Evolutionary conservation across 2,329 filamentous ascomycete species (phyloP), one percentile per base, ranked within the genome.

Genomic region (Aspergillus intermedius): DNA sequence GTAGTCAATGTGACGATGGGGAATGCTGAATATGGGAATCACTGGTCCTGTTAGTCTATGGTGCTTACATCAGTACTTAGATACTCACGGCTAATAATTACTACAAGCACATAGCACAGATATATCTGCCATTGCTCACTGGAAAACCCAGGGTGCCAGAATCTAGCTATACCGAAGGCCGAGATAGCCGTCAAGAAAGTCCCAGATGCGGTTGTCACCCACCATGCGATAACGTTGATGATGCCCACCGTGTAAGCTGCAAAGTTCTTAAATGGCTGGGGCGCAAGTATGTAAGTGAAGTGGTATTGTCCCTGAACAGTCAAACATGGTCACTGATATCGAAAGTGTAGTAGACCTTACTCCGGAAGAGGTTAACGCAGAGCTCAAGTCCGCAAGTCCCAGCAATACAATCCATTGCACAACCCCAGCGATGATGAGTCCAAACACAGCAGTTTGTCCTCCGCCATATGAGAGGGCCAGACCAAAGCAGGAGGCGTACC

Each of bases 251-350:
- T 42, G 34, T 58, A 63, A 9, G 61, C 60, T 8, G 55, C 54
- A 40, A 63, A 62, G 8, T 50, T 55, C 41, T 54, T 60, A 15
- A 48, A 46, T 8, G 43, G 39, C 7, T 49, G 46, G 1, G 60
- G 61, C 0, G 60, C 54, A 22, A 64, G 39, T 17, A 63, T 60
- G 32, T 58, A 65, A 8, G 55, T 56, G 44, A 61, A 64, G 47
- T 65, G 61, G 40, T 65, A 64, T 52, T 64, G 60, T 12, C 62
- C 61, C 39, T 41, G 4, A 4, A 12, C 13, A 7, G n/a, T 35
- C 34, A 35, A 5, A 6, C 5, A 5, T 3, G n/a, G 15, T 41
- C 19, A 41, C 3, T 22, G 10, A 19, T 13, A 19, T 41, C 39
- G 5, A 21, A 21, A n/a, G 17, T 12, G 15, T n/a, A n/a, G 17